A percentile compares a stretch with the other conserved stretches of the same genome.
These are phyloP conservation scores for Suhomyces faveliae DNA, from an alignment of 805 yeast species.

Conservation along the genomic window DNA sequence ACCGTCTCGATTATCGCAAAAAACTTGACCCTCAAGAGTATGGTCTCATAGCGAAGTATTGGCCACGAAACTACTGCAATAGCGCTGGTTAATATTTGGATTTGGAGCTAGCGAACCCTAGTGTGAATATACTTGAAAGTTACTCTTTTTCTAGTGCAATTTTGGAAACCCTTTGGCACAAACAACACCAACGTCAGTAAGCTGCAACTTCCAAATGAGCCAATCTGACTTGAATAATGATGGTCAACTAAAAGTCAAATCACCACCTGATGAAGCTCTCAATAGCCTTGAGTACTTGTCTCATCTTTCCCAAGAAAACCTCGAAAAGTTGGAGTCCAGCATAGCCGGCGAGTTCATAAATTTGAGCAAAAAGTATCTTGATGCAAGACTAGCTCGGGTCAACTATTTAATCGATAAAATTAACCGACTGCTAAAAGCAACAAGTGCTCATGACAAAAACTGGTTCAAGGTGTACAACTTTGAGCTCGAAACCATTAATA, in stretches of 20 bases:
- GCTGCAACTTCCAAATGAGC: constrained; percentile 1
- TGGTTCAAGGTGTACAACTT: constrained; percentile 33
- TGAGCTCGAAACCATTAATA: constrained; percentile 35
- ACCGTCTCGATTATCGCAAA: constrained; percentile 8
- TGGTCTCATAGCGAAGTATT: not conserved
- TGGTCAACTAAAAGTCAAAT: not conserved
- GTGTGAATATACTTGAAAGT: not conserved
- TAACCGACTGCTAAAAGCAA: constrained; percentile 23
- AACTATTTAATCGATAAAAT: constrained; percentile 24
- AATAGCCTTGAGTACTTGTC: not conserved
- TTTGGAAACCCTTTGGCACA: not conserved
- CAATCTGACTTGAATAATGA: not conserved
- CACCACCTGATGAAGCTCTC: not conserved
- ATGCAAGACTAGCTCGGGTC: constrained; percentile 29
- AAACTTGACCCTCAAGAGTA: not conserved
- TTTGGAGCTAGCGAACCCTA: not conserved
- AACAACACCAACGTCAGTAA: not conserved
- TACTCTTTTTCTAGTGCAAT: not conserved
- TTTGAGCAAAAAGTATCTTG: constrained; percentile 24
- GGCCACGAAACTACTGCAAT: not conserved
- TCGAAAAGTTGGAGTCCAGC: constrained; percentile 9
- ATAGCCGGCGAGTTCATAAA: constrained; percentile 23
- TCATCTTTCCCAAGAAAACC: not conserved
- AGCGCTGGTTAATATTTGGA: not conserved
- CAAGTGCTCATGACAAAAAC: constrained; percentile 28